Evolutionary conservation across 1,139 yeast species (phyloP), one percentile per base, ranked within the genome.

Genomic region (Protomyces arabidopsidicola): DNA sequence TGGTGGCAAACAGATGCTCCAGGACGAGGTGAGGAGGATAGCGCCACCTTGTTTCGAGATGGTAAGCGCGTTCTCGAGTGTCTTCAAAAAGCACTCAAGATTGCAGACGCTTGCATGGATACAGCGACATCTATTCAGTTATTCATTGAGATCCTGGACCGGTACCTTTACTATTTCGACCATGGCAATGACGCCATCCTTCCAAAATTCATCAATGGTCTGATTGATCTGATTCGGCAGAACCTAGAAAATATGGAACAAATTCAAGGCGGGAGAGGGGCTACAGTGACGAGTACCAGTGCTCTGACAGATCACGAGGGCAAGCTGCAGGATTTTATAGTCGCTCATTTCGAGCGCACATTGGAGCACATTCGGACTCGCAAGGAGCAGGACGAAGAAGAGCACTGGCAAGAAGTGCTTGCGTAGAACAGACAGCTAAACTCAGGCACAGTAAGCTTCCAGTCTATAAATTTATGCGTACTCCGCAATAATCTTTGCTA

Each of bases 61-160:
- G 69, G 65, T 53, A 72, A 70, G 58, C 78, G 85, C 45, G 88
- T 84, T 1, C 74, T 86, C 67, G 90, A 86, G 71, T 85, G 90
- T 71, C 75, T 86, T 42, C 89, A 85, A 71, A 78, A 93, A 70
- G 84, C 97, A 0, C 76, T 93, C 36, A 80, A 97, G 58, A 89
- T 90, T 9, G 97, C 98, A 0, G 98, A 93, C 74, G 88, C 95
- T 14, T 88, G 95, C 68, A 86, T 93, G 86, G 98, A 90, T 71
- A 84, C 87, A 2, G 85, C 84, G 67, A 86, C 85, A 14, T 85
- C 91, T 45, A 79, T 88, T 57, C 91, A 89, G 74, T 78, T 93
- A 65, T 91, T 93, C 77, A 86, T 93, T 59, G 98, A 93, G 75
- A 89, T 93, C 27, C 79, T 93, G 68, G 90, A 90, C 76, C 82